These are phyloP conservation scores for Penicillium occitanis DNA, from an alignment of 2,329 filamentous ascomycete species.

Conservation along the genomic window DNA sequence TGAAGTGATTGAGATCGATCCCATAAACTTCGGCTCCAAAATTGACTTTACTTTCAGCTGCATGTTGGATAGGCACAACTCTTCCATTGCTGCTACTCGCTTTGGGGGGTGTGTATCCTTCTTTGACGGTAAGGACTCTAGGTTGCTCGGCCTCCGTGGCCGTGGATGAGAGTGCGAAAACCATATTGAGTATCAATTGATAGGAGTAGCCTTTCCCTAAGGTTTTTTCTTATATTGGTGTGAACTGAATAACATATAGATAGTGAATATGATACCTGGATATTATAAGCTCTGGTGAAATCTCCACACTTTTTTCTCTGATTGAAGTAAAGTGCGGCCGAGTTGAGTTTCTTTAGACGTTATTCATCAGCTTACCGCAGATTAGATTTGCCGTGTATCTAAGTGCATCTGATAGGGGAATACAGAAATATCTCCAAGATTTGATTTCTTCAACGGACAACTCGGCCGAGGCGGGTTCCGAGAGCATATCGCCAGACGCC, in stretches of 20 bases:
- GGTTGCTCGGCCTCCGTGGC: constrained; percentile 6
- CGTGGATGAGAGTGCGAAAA: constrained; percentile 11
- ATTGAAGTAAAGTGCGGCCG: not conserved
- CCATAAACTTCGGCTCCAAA: constrained; percentile 39
- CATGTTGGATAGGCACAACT: constrained; percentile 17
- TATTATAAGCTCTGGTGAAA: not conserved
- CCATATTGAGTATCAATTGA: not conserved
- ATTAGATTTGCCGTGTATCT: not conserved
- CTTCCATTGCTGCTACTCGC: constrained; percentile 12
- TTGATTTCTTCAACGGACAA: not conserved
- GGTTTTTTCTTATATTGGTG: not conserved
- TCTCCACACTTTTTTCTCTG: not conserved
- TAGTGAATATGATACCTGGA: not conserved
- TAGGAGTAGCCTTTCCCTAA: not conserved
- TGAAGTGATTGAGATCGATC: constrained; percentile 40
- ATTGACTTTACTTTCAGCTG: constrained; percentile 35
- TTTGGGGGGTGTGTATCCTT: constrained; percentile 13
- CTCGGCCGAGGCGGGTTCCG: not conserved
- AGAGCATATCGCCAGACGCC: not conserved
- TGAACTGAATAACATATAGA: not conserved
- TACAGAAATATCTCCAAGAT: not conserved
- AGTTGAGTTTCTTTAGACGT: not conserved
- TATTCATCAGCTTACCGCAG: not conserved
- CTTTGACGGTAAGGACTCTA: constrained; percentile 9
- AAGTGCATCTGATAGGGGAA: not conserved